Evolutionary conservation across 2,329 filamentous ascomycete genomes (phyloP).

Genomic region (Canariomyces notabilis): DNA sequence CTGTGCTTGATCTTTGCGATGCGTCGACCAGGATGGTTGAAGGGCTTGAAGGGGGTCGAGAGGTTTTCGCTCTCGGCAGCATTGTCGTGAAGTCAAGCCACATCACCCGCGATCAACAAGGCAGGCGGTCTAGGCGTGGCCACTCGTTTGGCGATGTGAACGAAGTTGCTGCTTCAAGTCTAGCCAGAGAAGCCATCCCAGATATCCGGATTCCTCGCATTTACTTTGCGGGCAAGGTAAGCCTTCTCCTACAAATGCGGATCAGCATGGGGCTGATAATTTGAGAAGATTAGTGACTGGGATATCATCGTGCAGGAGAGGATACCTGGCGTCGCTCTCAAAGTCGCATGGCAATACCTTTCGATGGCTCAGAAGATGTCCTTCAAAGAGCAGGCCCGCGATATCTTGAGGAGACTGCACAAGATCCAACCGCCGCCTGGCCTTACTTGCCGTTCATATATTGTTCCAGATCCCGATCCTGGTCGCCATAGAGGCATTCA

Average conservation of each 20-base stretch:
- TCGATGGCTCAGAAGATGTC: conserved; percentile 28
- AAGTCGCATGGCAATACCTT: conserved; percentile 35
- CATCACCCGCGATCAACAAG: conserved; percentile 21
- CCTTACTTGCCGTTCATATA: conserved; percentile 23
- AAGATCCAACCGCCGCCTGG: conserved; percentile 23
- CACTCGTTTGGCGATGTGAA: conserved; percentile 39
- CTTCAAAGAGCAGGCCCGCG: conserved; percentile 34
- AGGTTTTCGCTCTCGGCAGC: conserved; percentile 38
- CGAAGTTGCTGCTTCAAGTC: conserved; percentile 31
- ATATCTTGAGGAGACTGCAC: conserved; percentile 29
- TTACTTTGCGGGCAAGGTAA: conserved; percentile 36
- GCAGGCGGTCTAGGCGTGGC: conserved; percentile 21
- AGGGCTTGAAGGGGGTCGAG: conserved; percentile 32
- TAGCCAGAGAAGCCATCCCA: conserved; percentile 29
- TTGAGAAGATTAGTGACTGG: conserved; percentile 35
- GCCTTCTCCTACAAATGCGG: background rate
- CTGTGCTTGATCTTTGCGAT: conserved; percentile 31
- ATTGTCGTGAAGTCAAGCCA: conserved; percentile 38
- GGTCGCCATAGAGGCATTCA: conserved; percentile 26
- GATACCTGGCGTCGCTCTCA: conserved; percentile 33
- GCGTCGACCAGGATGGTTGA: conserved; percentile 30
- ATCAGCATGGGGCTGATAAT: no score
- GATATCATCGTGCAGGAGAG: conserved; percentile 36
- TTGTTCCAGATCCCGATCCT: conserved; percentile 22
- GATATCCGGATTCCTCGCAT: conserved; percentile 33